Conservation (phyloP, 2,329 filamentous ascomycete species). For the Cucurbitaria berberidis region DNA sequence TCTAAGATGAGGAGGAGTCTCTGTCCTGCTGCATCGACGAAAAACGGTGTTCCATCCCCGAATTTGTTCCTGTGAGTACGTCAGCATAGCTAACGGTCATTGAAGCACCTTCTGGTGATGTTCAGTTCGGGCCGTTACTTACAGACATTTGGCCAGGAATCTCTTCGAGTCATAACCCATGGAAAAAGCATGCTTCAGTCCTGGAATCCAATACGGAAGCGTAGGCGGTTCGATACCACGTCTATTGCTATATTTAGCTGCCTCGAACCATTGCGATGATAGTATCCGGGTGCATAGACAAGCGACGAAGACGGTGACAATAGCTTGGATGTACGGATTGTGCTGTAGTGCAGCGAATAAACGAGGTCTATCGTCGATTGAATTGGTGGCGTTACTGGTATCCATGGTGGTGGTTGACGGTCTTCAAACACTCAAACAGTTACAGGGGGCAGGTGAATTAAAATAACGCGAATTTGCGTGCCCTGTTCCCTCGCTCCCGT, state of each 20-base stretch:
- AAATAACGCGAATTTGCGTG: not conserved
- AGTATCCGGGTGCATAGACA: slow-evolving; percentile 18
- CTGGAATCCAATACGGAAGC: slow-evolving; percentile 26
- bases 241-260: slow-evolving; percentile 12
- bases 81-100: not conserved
- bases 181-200: slow-evolving; percentile 20
- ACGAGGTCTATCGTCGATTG: not conserved
- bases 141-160: slow-evolving; percentile 21
- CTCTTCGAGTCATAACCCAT: slow-evolving; percentile 17
- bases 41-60: slow-evolving; percentile 21
- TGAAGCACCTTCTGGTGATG: not conserved
- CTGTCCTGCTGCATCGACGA: slow-evolving; percentile 21
- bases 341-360: slow-evolving; percentile 1
- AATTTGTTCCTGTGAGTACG: slow-evolving; percentile 13
- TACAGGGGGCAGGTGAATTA: not conserved
- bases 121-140: not conserved
- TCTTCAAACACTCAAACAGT: not conserved
- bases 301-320: slow-evolving; percentile 11
- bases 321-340: slow-evolving; percentile 2
- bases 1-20: slow-evolving; percentile 21
- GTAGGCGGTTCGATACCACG: slow-evolving; percentile 18
- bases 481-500: not conserved
- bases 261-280: slow-evolving; percentile 16
- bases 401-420: not conserved
- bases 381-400: not conserved